Percentiles rank a stretch among this genome's conserved stretches.
These are phyloP conservation scores for Schizochytrium sp. DNA, from an alignment of 108 stramenopile genomes.

Conservation along the genomic window DNA sequence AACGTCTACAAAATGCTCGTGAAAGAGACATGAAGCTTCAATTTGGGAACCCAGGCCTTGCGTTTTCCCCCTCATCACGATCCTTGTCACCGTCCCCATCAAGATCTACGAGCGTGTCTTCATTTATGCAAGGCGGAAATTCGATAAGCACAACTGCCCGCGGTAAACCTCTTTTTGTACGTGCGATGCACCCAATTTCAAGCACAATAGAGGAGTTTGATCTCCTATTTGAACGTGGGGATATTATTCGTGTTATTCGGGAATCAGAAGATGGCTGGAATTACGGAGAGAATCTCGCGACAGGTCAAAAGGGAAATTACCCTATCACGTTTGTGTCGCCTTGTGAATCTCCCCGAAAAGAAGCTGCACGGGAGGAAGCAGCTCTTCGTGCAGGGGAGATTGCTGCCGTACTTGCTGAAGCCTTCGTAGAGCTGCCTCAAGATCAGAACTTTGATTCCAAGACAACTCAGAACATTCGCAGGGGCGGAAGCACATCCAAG, in stretches of 20 bases:
- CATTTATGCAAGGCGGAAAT: too few relatives aligned
- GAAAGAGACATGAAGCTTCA: too few relatives aligned
- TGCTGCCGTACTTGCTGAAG: not conserved
- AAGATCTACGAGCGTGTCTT: too few relatives aligned
- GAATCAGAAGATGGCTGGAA: constrained; percentile 22
- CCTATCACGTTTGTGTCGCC: constrained; percentile 22
- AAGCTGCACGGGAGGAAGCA: constrained; percentile 8
- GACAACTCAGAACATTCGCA: too few relatives aligned
- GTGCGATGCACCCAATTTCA: not conserved
- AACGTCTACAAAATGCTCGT: too few relatives aligned
- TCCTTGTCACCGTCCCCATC: too few relatives aligned
- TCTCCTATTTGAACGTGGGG: not conserved
- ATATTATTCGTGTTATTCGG: not conserved
- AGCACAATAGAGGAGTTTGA: not conserved
- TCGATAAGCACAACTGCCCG: not conserved
- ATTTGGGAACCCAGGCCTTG: too few relatives aligned
- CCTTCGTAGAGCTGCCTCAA: not conserved
- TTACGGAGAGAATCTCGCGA: not conserved
- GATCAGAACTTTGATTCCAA: too few relatives aligned
- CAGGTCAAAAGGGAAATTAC: not conserved
- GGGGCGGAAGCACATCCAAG: too few relatives aligned
- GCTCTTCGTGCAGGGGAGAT: not conserved
- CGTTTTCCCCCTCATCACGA: too few relatives aligned
- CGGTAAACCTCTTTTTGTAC: not conserved
- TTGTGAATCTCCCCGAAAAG: not conserved